Evolutionary conservation across 1,284 basidiomycete genomes (phyloP).

Genomic region (Leccinum pallidistipes): DNA sequence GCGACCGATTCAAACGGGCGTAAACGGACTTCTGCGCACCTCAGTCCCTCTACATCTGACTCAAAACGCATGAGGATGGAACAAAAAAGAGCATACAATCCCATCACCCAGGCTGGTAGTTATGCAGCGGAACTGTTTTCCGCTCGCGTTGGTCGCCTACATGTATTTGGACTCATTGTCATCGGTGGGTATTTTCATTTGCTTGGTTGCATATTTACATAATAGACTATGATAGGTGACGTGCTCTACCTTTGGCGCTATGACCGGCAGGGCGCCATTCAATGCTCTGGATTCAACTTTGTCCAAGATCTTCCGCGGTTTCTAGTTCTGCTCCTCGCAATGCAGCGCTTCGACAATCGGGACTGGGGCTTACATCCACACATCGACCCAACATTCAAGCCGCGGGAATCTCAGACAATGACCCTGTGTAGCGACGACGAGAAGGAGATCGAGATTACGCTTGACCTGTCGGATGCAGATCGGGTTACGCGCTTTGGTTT

Average conservation of each 20-base stretch:
- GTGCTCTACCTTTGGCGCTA: constrained; percentile 5
- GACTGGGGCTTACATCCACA: constrained; percentile 5
- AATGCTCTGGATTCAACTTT: constrained; percentile 6
- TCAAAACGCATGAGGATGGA: background rate
- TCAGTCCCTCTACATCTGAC: background rate
- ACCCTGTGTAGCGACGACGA: constrained; percentile 17
- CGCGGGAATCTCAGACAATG: too few species aligned
- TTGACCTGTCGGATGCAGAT: background rate
- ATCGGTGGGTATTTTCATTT: background rate
- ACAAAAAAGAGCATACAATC: too few species aligned
- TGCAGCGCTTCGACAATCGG: constrained; percentile 30
- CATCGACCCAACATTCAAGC: too few species aligned
- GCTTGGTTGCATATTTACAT: background rate
- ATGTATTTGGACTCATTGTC: background rate
- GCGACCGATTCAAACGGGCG: background rate
- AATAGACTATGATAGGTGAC: background rate
- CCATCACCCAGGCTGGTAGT: background rate
- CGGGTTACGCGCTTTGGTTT: constrained; percentile 4
- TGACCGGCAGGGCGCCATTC: constrained; percentile 2
- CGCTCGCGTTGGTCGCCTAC: background rate
- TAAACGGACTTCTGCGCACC: background rate
- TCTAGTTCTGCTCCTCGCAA: constrained; percentile 30
- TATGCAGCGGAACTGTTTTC: background rate
- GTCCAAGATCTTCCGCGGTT: constrained; percentile 34
- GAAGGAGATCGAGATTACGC: constrained; percentile 9